Conservation (phyloP, 768 basidiomycete genomes). For the Collybiopsis confluens region DNA sequence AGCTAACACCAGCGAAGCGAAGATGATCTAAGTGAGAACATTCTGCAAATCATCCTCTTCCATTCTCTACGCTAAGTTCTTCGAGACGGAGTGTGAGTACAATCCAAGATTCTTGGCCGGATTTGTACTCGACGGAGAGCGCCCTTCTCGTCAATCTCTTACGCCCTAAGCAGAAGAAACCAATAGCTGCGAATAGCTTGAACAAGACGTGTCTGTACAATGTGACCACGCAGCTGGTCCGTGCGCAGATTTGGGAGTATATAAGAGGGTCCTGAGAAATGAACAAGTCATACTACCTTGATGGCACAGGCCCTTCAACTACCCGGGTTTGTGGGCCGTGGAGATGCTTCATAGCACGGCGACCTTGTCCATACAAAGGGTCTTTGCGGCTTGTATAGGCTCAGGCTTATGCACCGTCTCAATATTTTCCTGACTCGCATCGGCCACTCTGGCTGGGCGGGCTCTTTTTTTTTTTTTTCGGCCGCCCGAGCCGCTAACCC, state of each 20-base stretch:
- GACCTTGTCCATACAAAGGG: conserved; percentile 66
- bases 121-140: too few species aligned
- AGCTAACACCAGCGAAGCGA: too few species aligned
- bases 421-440: conserved; percentile 77
- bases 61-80: too few species aligned
- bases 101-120: too few species aligned
- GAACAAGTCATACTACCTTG: conserved; percentile 54
- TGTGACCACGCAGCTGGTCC: too few species aligned
- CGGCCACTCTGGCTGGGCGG: conserved; percentile 60
- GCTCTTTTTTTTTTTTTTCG: conserved; percentile 41
- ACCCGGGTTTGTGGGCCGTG: conserved; percentile 52
- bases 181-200: too few species aligned
- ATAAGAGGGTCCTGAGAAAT: conserved; percentile 12
- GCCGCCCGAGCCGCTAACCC: conserved; percentile 32
- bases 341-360: conserved; percentile 65
- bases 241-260: conserved; percentile 18
- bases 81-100: too few species aligned
- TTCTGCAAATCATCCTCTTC: too few species aligned
- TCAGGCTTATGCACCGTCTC: conserved; percentile 73
- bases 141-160: too few species aligned
- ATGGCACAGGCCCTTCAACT: conserved; percentile 55
- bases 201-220: too few species aligned
- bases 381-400: conserved; percentile 57
- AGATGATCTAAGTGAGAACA: too few species aligned
- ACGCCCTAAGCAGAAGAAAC: too few species aligned